These are phyloP conservation scores for Acanthamoeba comandoni DNA, from an alignment of 208 protist genomes.

Conservation along the genomic window DNA sequence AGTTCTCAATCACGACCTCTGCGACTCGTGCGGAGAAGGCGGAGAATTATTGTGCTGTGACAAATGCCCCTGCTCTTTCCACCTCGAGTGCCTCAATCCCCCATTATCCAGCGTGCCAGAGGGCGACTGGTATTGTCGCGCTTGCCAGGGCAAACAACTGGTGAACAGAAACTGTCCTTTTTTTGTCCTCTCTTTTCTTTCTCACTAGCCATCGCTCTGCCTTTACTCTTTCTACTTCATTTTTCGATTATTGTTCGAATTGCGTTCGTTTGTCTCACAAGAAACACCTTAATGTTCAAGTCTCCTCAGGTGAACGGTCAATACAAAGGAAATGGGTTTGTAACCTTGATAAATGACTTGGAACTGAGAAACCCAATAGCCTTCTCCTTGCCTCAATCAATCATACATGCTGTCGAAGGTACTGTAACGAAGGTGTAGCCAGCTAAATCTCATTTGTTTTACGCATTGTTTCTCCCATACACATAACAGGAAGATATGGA, in stretches of 20 bases:
- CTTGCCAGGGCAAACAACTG: neutral
- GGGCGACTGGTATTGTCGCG: slow-evolving; percentile 8
- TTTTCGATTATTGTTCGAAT: neutral
- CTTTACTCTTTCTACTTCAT: neutral
- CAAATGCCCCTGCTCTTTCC: slow-evolving; percentile 5
- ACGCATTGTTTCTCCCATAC: neutral
- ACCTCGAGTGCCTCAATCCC: slow-evolving; percentile 7
- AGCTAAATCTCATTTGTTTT: slow-evolving; percentile 8
- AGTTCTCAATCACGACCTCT: slow-evolving; percentile 9
- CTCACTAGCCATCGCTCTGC: neutral
- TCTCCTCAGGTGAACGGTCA: too few relatives aligned
- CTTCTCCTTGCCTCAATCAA: slow-evolving; percentile 2
- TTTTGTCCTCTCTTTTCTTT: slow-evolving; percentile 19
- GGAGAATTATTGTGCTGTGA: slow-evolving; percentile 18
- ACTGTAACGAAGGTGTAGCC: too few relatives aligned
- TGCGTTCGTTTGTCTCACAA: neutral
- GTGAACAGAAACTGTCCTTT: too few relatives aligned
- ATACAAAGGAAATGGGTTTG: too few relatives aligned
- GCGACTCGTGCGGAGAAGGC: neutral
- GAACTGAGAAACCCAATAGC: neutral
- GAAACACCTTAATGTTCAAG: too few relatives aligned
- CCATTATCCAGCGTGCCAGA: neutral
- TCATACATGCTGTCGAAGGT: neutral
- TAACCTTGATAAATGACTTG: neutral
- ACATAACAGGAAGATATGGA: slow-evolving; percentile 4